Conservation (phyloP, 768 basidiomycete species). For the Boletellus ananiceps region DNA sequence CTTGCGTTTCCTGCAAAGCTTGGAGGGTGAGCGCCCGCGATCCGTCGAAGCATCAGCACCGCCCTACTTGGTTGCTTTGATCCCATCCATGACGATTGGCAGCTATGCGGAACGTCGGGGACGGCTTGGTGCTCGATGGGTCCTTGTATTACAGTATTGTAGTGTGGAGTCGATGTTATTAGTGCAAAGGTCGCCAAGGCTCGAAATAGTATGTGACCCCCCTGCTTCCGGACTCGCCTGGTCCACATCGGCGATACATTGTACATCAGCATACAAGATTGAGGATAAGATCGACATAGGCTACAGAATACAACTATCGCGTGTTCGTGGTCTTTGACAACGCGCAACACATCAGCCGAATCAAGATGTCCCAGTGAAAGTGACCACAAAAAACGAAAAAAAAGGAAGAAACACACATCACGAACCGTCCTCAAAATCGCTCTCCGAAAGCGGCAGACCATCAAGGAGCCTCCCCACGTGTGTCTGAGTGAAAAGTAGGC, state of each 20-base stretch:
- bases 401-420: background rate
- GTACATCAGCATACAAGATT: background rate
- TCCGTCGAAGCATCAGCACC: background rate
- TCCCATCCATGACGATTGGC: slow-evolving; percentile 20
- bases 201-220: slow-evolving; percentile 9
- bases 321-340: background rate
- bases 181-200: background rate
- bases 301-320: no score
- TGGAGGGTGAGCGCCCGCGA: background rate
- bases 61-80: slow-evolving; percentile 34
- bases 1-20: slow-evolving; percentile 58
- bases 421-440: slow-evolving; percentile 20
- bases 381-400: background rate
- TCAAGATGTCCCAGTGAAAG: no score
- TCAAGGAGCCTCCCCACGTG: slow-evolving; percentile 39
- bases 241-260: background rate
- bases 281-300: background rate
- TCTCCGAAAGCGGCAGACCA: slow-evolving; percentile 16
- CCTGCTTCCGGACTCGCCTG: background rate
- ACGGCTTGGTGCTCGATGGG: background rate
- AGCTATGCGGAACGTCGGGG: background rate
- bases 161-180: background rate
- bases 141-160: no score
- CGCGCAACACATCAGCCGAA: no score
- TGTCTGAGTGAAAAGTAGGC: slow-evolving; percentile 32